Percentiles rank a stretch among this genome's conserved stretches.
These are phyloP conservation scores for Decorospora gaudefroyi DNA, from an alignment of 2,329 filamentous ascomycete genomes.

Conservation along the genomic window DNA sequence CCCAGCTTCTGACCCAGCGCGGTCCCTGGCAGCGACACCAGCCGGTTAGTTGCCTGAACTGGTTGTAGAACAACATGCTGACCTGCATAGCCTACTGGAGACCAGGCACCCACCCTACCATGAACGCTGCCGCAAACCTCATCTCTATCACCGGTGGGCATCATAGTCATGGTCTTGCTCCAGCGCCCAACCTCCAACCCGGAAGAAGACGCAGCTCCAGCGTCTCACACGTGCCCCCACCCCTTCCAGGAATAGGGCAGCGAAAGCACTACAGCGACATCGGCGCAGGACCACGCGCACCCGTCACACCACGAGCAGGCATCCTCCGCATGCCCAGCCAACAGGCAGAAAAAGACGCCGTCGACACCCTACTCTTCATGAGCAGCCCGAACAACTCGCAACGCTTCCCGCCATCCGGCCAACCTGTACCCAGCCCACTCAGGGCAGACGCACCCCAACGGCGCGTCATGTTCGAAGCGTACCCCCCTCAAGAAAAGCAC, in stretches of 20 bases:
- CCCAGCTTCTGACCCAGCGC: conserved; percentile 35
- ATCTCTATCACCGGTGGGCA: conserved; percentile 37
- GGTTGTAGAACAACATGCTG: not conserved
- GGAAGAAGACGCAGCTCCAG: conserved; percentile 46
- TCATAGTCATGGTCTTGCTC: conserved; percentile 35
- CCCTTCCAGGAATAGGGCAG: conserved; percentile 34
- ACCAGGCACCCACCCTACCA: conserved; percentile 30
- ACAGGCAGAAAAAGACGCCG: conserved; percentile 75
- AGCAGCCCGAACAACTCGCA: conserved; percentile 73
- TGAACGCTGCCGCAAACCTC: conserved; percentile 35
- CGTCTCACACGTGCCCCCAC: conserved; percentile 39
- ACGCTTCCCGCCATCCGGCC: conserved; percentile 33
- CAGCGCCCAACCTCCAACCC: conserved; percentile 40
- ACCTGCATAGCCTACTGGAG: conserved; percentile 36
- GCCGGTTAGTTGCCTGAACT: conserved; percentile 23
- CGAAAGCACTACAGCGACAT: conserved; percentile 43
- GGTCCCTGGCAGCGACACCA: conserved; percentile 31
- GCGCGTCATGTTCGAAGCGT: conserved; percentile 47
- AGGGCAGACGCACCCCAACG: conserved; percentile 37
- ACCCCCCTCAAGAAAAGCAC: conserved; percentile 33
- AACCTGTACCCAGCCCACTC: conserved; percentile 37
- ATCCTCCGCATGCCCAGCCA: conserved; percentile 71
- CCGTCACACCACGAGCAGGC: conserved; percentile 48
- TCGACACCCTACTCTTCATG: conserved; percentile 80
- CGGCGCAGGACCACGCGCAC: conserved; percentile 32